These are phyloP conservation scores for maize (Zea mays) DNA, from an alignment of 176 grass and related monocot species.

Conservation along the genomic window Zm-B73-REFERENCE-NAM-5.0 NC_050098.1:54465001-54465500, in stretches of 20 bases:
- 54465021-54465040: conserved; percentile 83
- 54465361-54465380: not conserved
- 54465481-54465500: too few species aligned
- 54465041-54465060: conserved; percentile 68
- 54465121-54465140: conserved; percentile 60
- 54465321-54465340: not conserved
- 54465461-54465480: too few species aligned
- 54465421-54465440: not conserved
- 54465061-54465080: conserved; percentile 68
- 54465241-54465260: not conserved
- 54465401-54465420: not conserved
- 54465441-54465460: not conserved
- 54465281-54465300: not conserved
- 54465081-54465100: conserved; percentile 86
- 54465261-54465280: not conserved
- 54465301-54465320: not conserved
- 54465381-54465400: not conserved
- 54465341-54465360: not conserved
- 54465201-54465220: not conserved
- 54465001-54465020: conserved; percentile 84
- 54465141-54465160: conserved; percentile 60
- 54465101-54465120: conserved; percentile 92
- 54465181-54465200: not conserved
- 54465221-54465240: not conserved
- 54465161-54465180: not conserved